phyloP scores from a whole-genome alignment of 495 filamentous ascomycete genomes.

The Aspergillus sparsus region DNA sequence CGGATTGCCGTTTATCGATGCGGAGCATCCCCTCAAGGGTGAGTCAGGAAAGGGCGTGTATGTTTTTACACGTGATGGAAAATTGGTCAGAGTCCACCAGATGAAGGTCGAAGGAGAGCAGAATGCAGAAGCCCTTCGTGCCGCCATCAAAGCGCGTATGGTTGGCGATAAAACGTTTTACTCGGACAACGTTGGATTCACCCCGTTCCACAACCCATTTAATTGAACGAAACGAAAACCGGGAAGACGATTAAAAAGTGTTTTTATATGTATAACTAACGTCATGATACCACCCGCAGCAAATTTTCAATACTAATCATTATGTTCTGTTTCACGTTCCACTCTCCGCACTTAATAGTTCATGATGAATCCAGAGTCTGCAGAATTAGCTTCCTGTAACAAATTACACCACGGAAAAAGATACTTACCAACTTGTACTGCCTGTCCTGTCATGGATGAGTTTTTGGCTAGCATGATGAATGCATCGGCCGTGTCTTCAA shows the following conservation, averaged over 20 bases:
- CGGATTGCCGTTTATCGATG: conserved; percentile 43
- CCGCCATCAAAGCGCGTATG: conserved; percentile 48
- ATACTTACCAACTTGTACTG: conserved; percentile 53
- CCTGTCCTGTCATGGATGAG: conserved; percentile 58
- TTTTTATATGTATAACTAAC: conserved; percentile 24
- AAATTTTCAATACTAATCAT: background rate
- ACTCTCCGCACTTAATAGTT: conserved; percentile 16
- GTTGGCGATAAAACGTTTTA: conserved; percentile 36
- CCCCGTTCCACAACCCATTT: conserved; percentile 43
- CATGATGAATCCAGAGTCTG: conserved; percentile 43
- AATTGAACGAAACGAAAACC: conserved; percentile 21
- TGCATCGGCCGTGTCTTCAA: conserved; percentile 57
- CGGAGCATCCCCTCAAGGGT: conserved; percentile 29
- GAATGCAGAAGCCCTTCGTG: conserved; percentile 39
- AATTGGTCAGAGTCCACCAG: conserved; percentile 38
- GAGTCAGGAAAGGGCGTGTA: conserved; percentile 38
- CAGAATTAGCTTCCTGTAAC: conserved; percentile 17
- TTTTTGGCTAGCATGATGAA: conserved; percentile 57
- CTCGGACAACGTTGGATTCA: conserved; percentile 31
- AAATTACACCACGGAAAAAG: background rate
- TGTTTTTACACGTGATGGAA: conserved; percentile 41
- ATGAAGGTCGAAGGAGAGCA: conserved; percentile 50
- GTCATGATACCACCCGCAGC: conserved; percentile 23
- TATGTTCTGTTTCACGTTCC: background rate
- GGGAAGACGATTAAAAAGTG: conserved; percentile 4